Base-by-base conservation (phyloP, 148 eudicot genomes). In the Salicornia ramosissima region DNA sequence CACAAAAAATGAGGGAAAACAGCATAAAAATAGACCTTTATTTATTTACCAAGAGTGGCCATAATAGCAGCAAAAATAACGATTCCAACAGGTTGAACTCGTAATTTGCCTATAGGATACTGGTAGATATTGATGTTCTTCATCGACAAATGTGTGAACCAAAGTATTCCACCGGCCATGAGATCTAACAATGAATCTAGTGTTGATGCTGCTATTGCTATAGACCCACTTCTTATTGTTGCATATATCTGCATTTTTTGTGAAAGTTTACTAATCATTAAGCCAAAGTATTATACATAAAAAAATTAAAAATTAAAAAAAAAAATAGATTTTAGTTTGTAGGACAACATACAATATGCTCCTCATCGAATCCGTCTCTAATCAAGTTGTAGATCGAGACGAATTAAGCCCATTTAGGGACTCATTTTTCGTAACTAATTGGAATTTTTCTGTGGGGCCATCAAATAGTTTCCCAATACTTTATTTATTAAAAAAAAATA, bases 41-140 rank as follows among this genome's bases (percentile, higher is more conserved):
- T n/a, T n/a, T n/a, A n/a, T n/a, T n/a, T 75, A 86, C 93, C 94
- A 34, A 88, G 88, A 70, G 94, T 88, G 58, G 94, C 94, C 90
- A 88, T 88, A 78, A 88, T 82, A 71, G 90, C 94, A 60, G 94
- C 94, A 78, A 86, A 88, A 40, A 88, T 83, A 39, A 88, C 81
- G 52, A 88, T 88, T 47, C 94, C 90, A 15, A 88, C 94, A 13
- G 94, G 94, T 63, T 88, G 94, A 65, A 88, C 87, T 73, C 94
- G 80, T 68, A 88, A 36, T 75, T 88, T 88, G 18, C 94, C 94
- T 14, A 88, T 88, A 1, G 94, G 94, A 74, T 88, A 88, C 51
- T 88, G 74, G 65, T 88, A 88, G 16, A 84, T 88, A 74, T 88
- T 86, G 46, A 83, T 76, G 78, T 85, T 80, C 68, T 84, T 88